Base-by-base conservation (phyloP, 2,329 filamentous ascomycete species). In the Zymoseptoria brevis region DNA sequence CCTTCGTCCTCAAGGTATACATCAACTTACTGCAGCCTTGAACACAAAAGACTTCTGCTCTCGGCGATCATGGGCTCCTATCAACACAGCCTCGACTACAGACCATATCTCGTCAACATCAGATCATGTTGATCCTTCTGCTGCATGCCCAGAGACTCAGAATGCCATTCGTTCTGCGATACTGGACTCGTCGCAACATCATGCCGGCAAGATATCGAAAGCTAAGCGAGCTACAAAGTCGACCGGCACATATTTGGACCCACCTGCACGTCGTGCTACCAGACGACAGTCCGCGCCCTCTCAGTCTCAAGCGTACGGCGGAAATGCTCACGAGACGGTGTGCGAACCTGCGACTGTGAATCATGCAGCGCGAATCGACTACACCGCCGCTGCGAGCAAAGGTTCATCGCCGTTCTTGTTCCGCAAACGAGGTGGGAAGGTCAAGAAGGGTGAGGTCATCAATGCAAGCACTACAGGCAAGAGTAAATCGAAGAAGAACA, bases 391-490 rank as follows among this genome's bases (percentile, higher is more conserved):
- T 16, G 29, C 54, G 24, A 53, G 50, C 35, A 62, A 61, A 8
- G 60, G 58, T 41, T 60, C 55, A 3, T 68, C 68, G 29, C 69
- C 69, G 5, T 69, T 71, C 45, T 50, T 67, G 55, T 71, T 66
- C 54, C 65, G 67, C 35, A 70, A 69, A 57, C 62, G 66, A 22
- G 54, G 19, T 9, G 56, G 61, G n/a, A 63, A 59, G 30, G 54
- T 24, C 26, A 50, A 59, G 19, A 57, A 59, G 30, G 35, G 35
- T 19, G 48, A 59, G 9, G 50, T 56, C 13, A 45, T 55, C 19
- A 29, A 59, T 19, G 19, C 56, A 11, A 53, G 53, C 24, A 41
- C 51, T 19, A 50, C 29, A 24, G 16, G 16, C 4, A 29, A 54
- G 35, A 45, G 35, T 9, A 7, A 45, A 11, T 45, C 35, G 16